Base-by-base conservation (phyloP, 2,329 filamentous ascomycete genomes). In the Colletotrichum coccodes region DNA sequence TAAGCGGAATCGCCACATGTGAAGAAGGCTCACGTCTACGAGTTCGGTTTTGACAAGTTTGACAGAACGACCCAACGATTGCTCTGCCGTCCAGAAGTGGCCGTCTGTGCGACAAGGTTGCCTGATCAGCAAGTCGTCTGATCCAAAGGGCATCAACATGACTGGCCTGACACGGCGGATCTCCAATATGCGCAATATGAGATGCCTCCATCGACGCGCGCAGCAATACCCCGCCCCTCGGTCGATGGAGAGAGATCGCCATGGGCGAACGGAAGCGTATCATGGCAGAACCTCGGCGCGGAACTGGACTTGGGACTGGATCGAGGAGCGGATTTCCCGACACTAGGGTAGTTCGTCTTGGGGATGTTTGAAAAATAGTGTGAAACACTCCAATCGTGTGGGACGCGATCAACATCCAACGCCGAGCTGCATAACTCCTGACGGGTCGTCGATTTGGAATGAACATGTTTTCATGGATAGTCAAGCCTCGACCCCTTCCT, bases 361-460 rank as follows among this genome's bases (percentile, higher is more conserved):
- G 54, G 26, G 38, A 65, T 50, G 54, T 68, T 68, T 65, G 65
- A 49, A 65, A 65, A 56, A 26, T 16, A 65, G 56, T 53, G 36
- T 68, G 65, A 68, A 68, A 68, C 65, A 36, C 47, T 50, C 52
- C 61, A 68, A 57, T 54, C 18, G 64, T 60, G 64, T 62, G 64
- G 60, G 53, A 59, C 53, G 60, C 21, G 60, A 64, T 59, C 65
- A 64, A 65, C 61, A 65, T 65, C 61, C 49, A 42, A 65, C 54
- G 49, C 65, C 60, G 65, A 49, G 49, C 40, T 68, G 61, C 53
- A 56, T 34, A 32, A 50, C 21, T 40, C 61, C 54, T 54, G 64
- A 40, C 47, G 30, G 23, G 61, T 28, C 32, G 49, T 58, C 53
- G 30, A 68, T 68, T 68, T 68, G 65, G 60, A 68, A 54, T 64